Base-by-base conservation (phyloP, 1,284 basidiomycete species). In the Exobasidium rhododendri region DNA sequence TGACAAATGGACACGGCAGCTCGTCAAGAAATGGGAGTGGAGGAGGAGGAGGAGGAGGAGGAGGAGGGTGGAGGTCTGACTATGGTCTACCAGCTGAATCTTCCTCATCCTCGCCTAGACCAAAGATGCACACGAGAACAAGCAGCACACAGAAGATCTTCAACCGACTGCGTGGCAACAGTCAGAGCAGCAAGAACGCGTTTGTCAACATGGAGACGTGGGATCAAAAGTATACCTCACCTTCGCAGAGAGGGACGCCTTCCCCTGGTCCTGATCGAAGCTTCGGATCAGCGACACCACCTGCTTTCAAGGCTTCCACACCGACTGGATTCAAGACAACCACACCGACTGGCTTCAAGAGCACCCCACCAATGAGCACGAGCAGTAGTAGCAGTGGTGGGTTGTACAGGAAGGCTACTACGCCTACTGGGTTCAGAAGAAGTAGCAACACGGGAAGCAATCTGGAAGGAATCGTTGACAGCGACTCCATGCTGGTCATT, bases 401-500 rank as follows among this genome's bases (percentile, higher is more conserved):
- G 4, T 45, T 3, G 3, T 50, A 20, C 14, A 20, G 26, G 14
- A 50, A 13, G 13, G 14, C 5, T 13, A 50, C 47, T 24, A 20
- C 47, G 20, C 47, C 47, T 50, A 40, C 35, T 40, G 35, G 35
- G 17, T 40, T 40, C 35, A 40, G 17, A 17, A 40, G 10, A 7
- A 10, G 10, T 40, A 40, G 10, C 7, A 40, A 7, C 7, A 7
- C 35, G 7, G n/a, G n/a, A n/a, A n/a, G n/a, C n/a, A n/a, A n/a
- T n/a, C n/a, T n/a, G n/a, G n/a, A n/a, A n/a, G 17, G 7, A 40
- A 50, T 50, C 13, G 20, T 26, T 6, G 20, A 20, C 2, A 20
- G 29, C 3, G 52, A 20, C 4, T 20, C 31, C 28, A 14, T 32
- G 3, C 56, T 67, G 6, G 76, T 77, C 2, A 26, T 78, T 0